phyloP scores from a whole-genome alignment of 2,329 filamentous ascomycete genomes.

The Lasiodiplodia sp. region DNA sequence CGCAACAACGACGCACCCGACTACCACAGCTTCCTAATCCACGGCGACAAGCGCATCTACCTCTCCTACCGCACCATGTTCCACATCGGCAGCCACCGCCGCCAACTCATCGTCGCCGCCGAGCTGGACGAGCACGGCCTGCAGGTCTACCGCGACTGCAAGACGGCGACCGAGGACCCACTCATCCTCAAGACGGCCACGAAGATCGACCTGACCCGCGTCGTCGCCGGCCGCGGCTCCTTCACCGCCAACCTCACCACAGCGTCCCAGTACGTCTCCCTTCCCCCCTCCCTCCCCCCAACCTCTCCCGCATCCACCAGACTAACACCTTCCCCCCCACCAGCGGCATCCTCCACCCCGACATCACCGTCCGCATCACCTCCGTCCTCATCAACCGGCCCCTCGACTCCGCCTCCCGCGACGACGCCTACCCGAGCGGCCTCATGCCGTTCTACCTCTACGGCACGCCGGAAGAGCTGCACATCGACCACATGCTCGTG shows the following conservation, averaged over 20 bases:
- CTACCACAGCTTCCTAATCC: conserved; percentile 50
- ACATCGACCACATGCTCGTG: conserved; percentile 55
- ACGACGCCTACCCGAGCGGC: conserved; percentile 44
- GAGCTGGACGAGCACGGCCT: conserved; percentile 35
- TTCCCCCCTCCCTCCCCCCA: neutral
- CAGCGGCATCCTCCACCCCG: conserved; percentile 33
- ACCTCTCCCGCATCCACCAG: neutral
- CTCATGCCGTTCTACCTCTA: conserved; percentile 57
- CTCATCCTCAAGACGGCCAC: conserved; percentile 40
- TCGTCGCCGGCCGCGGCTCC: conserved; percentile 30
- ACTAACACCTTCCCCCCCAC: neutral
- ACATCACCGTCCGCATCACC: conserved; percentile 40
- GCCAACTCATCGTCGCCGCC: conserved; percentile 49
- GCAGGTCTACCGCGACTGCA: conserved; percentile 36
- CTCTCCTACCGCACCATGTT: conserved; percentile 51
- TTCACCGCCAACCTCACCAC: conserved; percentile 5
- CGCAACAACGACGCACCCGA: conserved; percentile 46
- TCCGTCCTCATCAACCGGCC: conserved; percentile 40
- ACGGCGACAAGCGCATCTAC: conserved; percentile 44
- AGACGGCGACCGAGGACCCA: conserved; percentile 37
- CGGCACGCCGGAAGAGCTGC: conserved; percentile 38
- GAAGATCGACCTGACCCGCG: conserved; percentile 36
- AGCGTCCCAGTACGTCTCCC: neutral
- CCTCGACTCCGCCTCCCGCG: conserved; percentile 46
- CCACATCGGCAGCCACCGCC: conserved; percentile 50